Percentiles rank a stretch among this genome's conserved stretches.
Evolutionary conservation across 2,329 filamentous ascomycete species (phyloP).

Genomic region (Exophiala sp.): DNA sequence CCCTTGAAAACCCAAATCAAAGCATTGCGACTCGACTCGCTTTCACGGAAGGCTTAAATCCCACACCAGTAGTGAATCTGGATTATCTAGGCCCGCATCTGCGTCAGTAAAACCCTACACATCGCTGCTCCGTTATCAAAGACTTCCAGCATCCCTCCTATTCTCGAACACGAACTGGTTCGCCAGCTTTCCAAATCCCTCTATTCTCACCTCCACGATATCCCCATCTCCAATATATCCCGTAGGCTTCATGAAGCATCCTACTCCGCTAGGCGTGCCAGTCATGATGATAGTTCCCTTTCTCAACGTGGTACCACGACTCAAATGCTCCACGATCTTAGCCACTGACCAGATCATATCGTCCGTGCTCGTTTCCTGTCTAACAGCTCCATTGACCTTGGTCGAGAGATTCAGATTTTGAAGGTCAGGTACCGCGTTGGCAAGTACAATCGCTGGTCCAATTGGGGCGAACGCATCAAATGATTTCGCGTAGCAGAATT

Average conservation of each 20-base stretch:
- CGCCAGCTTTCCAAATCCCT: background rate
- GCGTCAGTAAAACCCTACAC: background rate
- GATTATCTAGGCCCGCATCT: background rate
- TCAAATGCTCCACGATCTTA: background rate
- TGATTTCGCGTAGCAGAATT: too few species aligned
- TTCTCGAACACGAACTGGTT: background rate
- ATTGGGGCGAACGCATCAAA: too few species aligned
- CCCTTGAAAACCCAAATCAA: too few species aligned
- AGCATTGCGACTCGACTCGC: too few species aligned
- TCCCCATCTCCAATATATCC: background rate
- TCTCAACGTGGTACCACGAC: background rate
- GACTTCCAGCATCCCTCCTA: background rate
- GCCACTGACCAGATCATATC: background rate
- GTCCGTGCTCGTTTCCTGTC: too few species aligned
- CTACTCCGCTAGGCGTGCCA: background rate
- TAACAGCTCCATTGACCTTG: too few species aligned
- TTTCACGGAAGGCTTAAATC: too few species aligned
- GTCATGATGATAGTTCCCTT: background rate
- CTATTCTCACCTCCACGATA: background rate
- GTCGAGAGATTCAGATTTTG: too few species aligned
- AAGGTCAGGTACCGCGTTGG: too few species aligned
- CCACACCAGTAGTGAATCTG: background rate
- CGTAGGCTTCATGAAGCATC: background rate
- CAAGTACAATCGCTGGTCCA: too few species aligned
- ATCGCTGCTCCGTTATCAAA: background rate